Evolutionary conservation across 345 rosid genomes (phyloP).

Genomic region (Hibiscus mutabilis): DNA sequence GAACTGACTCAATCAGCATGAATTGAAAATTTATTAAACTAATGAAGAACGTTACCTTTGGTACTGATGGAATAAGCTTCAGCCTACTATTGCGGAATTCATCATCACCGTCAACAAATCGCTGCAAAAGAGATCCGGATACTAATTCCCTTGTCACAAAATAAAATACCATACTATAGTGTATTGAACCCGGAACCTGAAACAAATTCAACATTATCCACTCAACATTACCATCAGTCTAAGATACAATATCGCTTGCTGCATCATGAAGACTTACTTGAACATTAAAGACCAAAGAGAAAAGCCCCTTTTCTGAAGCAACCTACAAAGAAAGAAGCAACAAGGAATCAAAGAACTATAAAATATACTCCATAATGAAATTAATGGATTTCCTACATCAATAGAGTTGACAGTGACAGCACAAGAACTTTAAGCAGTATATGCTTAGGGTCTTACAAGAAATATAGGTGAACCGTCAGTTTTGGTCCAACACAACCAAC

Average conservation of each 20-base stretch:
- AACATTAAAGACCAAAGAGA: constrained; percentile 61
- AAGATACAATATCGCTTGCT: background rate
- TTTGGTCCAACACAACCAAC: background rate
- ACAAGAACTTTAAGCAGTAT: background rate
- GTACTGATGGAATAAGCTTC: constrained; percentile 95
- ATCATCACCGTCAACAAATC: constrained; percentile 96
- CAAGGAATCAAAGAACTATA: background rate
- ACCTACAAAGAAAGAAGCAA: constrained; percentile 32
- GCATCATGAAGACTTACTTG: constrained; percentile 49
- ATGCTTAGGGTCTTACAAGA: background rate
- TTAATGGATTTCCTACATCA: background rate
- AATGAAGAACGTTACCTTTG: constrained; percentile 49
- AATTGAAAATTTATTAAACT: background rate
- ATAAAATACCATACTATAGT: constrained; percentile 96
- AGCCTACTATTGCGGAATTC: constrained; percentile 94
- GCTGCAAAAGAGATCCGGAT: constrained; percentile 80
- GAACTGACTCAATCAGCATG: background rate
- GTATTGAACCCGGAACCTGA: constrained; percentile 95
- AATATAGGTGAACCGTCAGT: background rate
- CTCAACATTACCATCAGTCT: constrained; percentile 5
- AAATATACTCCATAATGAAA: background rate
- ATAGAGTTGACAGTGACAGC: background rate
- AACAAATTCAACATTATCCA: constrained; percentile 6
- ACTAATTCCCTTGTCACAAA: constrained; percentile 62
- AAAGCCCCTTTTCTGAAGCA: constrained; percentile 67